A percentile compares a stretch with the other conserved stretches of the same genome.
Conservation (phyloP, 2,329 filamentous ascomycete genomes). For the Colletotrichum salicis region DNA sequence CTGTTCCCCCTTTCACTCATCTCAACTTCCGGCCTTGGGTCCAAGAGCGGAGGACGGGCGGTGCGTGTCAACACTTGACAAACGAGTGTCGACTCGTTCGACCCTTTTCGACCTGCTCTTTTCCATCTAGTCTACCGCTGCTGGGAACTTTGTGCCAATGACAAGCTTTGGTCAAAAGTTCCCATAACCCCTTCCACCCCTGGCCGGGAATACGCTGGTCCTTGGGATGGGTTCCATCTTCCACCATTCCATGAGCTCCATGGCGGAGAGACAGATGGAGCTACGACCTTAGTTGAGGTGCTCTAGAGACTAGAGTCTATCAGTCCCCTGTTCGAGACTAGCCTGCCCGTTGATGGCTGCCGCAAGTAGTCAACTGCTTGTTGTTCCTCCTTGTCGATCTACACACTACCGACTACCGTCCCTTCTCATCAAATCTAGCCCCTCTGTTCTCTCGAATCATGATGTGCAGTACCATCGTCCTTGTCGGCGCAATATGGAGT, state of each 20-base stretch:
- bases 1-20: neutral
- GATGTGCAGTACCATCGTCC: neutral
- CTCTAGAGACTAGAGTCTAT: neutral
- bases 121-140: constrained; percentile 23
- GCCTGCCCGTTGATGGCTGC: neutral
- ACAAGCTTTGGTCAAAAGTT: constrained; percentile 26
- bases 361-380: neutral
- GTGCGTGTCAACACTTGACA: neutral
- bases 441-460: constrained; percentile 12
- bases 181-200: neutral
- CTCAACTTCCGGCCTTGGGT: constrained; percentile 9
- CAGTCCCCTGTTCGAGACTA: neutral
- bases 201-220: constrained; percentile 5
- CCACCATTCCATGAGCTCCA: neutral
- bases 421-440: constrained; percentile 6
- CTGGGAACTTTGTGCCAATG: constrained; percentile 1
- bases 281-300: neutral
- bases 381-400: neutral
- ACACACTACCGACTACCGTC: neutral
- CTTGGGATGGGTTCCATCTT: neutral
- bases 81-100: neutral
- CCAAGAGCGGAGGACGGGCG: neutral
- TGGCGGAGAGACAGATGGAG: neutral
- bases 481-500: constrained; percentile 1
- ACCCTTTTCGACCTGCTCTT: constrained; percentile 28